phyloP scores from a whole-genome alignment of 2,329 filamentous ascomycete genomes.

The Diaporthe batatas region DNA sequence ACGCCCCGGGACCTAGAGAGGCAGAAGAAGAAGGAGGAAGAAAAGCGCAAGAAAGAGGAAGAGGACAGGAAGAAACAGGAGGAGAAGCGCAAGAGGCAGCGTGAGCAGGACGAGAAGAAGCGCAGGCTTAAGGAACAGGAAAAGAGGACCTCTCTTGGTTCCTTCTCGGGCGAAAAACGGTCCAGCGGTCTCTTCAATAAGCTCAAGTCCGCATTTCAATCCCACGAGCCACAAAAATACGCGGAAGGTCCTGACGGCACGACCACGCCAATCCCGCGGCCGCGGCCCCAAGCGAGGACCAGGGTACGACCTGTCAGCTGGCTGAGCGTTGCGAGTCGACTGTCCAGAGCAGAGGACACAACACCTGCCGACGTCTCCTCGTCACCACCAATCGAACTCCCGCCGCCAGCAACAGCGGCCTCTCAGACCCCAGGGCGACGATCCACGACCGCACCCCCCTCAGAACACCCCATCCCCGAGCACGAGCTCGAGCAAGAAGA shows the following conservation, averaged over 20 bases:
- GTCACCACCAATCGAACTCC: not conserved
- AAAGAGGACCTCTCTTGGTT: constrained; percentile 48
- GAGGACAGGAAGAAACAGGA: constrained; percentile 38
- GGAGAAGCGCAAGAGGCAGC: constrained; percentile 47
- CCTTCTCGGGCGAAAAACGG: constrained; percentile 52
- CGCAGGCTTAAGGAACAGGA: constrained; percentile 47
- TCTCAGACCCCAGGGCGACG: constrained; percentile 21
- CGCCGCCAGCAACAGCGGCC: constrained; percentile 23
- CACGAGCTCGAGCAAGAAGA: constrained; percentile 25
- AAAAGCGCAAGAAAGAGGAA: constrained; percentile 55
- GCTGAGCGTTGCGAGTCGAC: constrained; percentile 39
- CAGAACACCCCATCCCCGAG: not conserved
- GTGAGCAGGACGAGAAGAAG: constrained; percentile 46
- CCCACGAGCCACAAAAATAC: constrained; percentile 40
- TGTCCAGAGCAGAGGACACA: constrained; percentile 37
- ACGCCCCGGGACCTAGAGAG: constrained; percentile 49
- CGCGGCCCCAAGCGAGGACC: constrained; percentile 44
- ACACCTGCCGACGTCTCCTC: constrained; percentile 6
- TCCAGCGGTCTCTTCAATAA: constrained; percentile 48
- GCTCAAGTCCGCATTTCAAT: constrained; percentile 47
- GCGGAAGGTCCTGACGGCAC: constrained; percentile 37
- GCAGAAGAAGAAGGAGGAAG: constrained; percentile 62
- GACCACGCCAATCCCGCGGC: constrained; percentile 35
- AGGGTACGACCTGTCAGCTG: constrained; percentile 42
- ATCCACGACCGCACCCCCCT: constrained; percentile 2